Base-by-base conservation (phyloP, 441 rosid species). In the Pelargonium myrrhifolium region DNA sequence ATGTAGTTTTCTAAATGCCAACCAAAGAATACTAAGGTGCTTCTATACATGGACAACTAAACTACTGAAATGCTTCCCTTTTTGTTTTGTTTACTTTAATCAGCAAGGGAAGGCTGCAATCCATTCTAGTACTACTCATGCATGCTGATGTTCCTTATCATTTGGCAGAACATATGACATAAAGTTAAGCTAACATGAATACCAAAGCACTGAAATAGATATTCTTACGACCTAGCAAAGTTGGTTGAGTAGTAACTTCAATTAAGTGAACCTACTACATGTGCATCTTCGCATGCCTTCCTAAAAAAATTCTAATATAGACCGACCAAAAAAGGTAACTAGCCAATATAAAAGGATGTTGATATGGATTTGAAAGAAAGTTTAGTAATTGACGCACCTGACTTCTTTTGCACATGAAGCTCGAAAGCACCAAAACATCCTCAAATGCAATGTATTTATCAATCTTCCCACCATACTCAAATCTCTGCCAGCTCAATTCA, bases 391-490 rank as follows among this genome's bases (percentile, higher is more conserved):
- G n/a, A 74, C 67, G 6, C 67, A 92, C 99, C 98, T 92, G 88
- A 79, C 87, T 89, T 66, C 82, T 78, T 81, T 88, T 89, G 84
- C 84, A 82, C 96, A 94, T 88, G 80, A 92, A 89, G 79, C 78
- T 81, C 17, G 99, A 88, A 64, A 92, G 94, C 70, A 87, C 81
- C 78, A 92, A 69, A 81, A 85, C 69, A 64, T 94, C 98, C 76
- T 87, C 85, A 77, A 94, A 92, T 61, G 92, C 62, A 76, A 94
- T 80, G 49, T 82, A 71, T 71, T 84, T 89, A 73, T 94, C 97
- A 74, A 94, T 85, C 85, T 94, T 94, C 71, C 84, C 87, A 75
- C 96, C 94, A 79, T 75, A 82, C 74, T 81, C 99, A 81, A 94
- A 94, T 81, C 99, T 88, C 98, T 94, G 84, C 49, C 31, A 79